phyloP scores from a whole-genome alignment of 202 grass and related monocot genomes.

The Panicum hallii region DNA sequence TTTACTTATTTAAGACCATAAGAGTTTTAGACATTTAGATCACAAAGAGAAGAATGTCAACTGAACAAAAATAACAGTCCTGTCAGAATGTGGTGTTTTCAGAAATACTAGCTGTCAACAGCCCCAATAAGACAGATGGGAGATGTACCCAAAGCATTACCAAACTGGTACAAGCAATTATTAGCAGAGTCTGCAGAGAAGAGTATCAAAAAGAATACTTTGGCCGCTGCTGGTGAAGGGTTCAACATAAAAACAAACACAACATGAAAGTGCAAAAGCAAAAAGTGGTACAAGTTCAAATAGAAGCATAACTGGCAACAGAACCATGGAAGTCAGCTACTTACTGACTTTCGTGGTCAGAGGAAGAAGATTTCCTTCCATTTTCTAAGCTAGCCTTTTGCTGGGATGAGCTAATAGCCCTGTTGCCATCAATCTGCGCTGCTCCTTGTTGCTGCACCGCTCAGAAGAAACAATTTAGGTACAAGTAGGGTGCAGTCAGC shows the following conservation, averaged over 20 bases:
- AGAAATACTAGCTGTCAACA: conserved; percentile 20
- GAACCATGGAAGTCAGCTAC: conserved; percentile 42
- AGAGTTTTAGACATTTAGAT: neutral
- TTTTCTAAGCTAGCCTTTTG: conserved; percentile 63
- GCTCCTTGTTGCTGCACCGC: conserved; percentile 64
- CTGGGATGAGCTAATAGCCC: conserved; percentile 51
- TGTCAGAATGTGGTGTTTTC: neutral
- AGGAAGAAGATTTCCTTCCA: conserved; percentile 83
- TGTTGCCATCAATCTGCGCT: conserved; percentile 55
- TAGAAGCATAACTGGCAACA: conserved; percentile 35
- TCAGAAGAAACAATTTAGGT: conserved; percentile 40
- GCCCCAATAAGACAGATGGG: conserved; percentile 12
- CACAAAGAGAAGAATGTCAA: neutral
- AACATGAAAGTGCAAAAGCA: conserved; percentile 10
- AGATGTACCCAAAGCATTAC: conserved; percentile 15
- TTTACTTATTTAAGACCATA: neutral
- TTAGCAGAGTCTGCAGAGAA: conserved; percentile 14
- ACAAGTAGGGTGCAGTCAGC: neutral
- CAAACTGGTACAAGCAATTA: neutral
- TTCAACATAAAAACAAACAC: conserved; percentile 1
- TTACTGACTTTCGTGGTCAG: conserved; percentile 92
- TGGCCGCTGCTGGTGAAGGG: neutral
- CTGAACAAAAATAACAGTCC: neutral
- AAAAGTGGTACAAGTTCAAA: conserved; percentile 7
- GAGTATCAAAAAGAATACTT: neutral